Evolutionary conservation across 768 basidiomycete genomes (phyloP), one percentile per base, ranked within the genome.

Genomic region (Rubroboletus satanas): DNA sequence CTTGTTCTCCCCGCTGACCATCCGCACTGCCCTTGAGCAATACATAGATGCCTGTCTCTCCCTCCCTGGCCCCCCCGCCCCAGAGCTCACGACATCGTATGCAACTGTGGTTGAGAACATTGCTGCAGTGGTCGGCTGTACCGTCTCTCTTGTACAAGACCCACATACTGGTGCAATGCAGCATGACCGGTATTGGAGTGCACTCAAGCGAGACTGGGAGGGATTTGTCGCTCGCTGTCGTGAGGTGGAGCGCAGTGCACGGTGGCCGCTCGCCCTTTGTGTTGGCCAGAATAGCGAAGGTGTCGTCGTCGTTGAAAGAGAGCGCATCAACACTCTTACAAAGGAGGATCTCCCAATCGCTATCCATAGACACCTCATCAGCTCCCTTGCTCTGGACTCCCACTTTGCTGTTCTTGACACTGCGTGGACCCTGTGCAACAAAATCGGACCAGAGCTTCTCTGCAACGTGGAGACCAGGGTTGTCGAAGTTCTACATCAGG

Each of bases 161-260:
- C 78, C 85, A 0, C 83, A 87, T 56, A 93, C 90, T 3, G 93
- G 93, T 15, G 87, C 86, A 36, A 77, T 83, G 44, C 84, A 88
- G 59, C 79, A 92, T 65, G 82, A 83, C 43, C 85, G 84, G 42
- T 93, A 92, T 66, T 88, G 90, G 84, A 87, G 82, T 61, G 84
- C 87, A 0, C 71, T 97, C 62, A 94, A 91, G 69, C 76, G 90
- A 44, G 94, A 98, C 62, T 98, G 96, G 95, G 90, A 98, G 65
- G 93, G 95, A 4, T 95, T 98, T 64, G 84, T 95, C 57, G 88
- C 94, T 8, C 81, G 91, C 53, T 94, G 92, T 65, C 83, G 89
- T 50, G 92, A 93, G 59, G 77, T 94, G n/a, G 95, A 97, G 72
- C 85, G 90, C 41, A 84, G 83, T 57, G 88, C 87, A 33, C 81